Base-by-base conservation (phyloP, 345 rosid genomes). In the Dovyalis caffra region DNA sequence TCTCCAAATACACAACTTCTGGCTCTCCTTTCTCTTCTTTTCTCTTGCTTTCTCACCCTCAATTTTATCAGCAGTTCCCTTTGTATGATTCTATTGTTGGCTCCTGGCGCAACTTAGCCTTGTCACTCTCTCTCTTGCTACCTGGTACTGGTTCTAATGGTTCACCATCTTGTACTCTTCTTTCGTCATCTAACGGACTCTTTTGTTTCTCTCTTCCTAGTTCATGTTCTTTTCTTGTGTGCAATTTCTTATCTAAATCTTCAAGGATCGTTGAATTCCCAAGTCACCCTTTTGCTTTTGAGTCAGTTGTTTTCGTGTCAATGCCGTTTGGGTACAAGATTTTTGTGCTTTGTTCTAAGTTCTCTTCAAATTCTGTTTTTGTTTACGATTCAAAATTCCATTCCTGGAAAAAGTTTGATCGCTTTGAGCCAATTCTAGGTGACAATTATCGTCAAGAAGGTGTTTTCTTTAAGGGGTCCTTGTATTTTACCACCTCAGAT, bases 21-120 rank as follows among this genome's bases (percentile, higher is more conserved):
- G 72, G 79, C 4, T 74, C 81, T 32, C 74, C 84, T 40, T 75
- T 86, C 68, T 83, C 97, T 77, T 86, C 94, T 0, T 91, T 90
- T 63, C 88, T 95, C 66, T 79, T 92, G 76, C 89, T 92, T 65
- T 92, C 94, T 58, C 97, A 92, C 66, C 93, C 97, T 67, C 92
- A 90, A 64, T 85, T 86, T 28, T 31, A 75, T 14, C 72, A 80
- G 18, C 78, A 79, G 3, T 88, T 84, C 75, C 87, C 90, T 67
- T 80, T 94, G 8, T 94, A 90, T 32, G 91, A 92, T 77, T 84
- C 89, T 14, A 66, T 37, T 34, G 79, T 66, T 62, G 87, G 86
- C 64, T 40, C 81, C 0, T 92, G 98, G 98, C 83, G 90, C 68
- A 76, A 82, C 16, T 79, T 87, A 26, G 76, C 84, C 14, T 82